A percentile compares a stretch with the other conserved stretches of the same genome.
phyloP scores from a whole-genome alignment of 2,329 filamentous ascomycete genomes.

The Sarocladium strictum region DNA sequence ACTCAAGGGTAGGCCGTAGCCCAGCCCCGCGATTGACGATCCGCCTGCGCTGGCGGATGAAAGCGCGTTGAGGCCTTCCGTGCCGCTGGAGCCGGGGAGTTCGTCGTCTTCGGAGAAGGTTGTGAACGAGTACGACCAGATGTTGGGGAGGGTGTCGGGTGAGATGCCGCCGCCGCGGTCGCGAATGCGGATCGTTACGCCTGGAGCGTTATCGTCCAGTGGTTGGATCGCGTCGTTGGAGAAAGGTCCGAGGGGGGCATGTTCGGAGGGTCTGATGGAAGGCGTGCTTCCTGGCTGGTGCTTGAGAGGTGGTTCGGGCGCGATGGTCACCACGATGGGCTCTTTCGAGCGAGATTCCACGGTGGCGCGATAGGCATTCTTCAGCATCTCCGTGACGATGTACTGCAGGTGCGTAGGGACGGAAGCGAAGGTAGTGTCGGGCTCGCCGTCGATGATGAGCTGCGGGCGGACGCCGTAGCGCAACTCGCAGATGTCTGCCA shows the following conservation, averaged over 20 bases:
- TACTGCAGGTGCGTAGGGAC: slow-evolving; percentile 96
- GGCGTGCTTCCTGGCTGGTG: slow-evolving; percentile 18
- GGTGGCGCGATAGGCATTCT: slow-evolving; percentile 92
- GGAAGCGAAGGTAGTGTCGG: slow-evolving; percentile 83
- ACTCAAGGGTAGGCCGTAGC: slow-evolving; percentile 86
- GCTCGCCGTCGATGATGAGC: slow-evolving; percentile 77
- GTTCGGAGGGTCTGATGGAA: slow-evolving; percentile 25
- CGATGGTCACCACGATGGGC: slow-evolving; percentile 88
- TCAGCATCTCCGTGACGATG: slow-evolving; percentile 91
- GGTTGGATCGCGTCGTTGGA: slow-evolving; percentile 45
- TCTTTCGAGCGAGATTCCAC: slow-evolving; percentile 78
- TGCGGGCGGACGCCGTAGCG: slow-evolving; percentile 86
- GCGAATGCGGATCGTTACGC: slow-evolving; percentile 90
- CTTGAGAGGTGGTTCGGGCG: slow-evolving; percentile 52
- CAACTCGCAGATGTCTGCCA: slow-evolving; percentile 93
- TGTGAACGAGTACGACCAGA: slow-evolving; percentile 97
- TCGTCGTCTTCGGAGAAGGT: slow-evolving; percentile 67
- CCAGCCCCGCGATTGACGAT: slow-evolving; percentile 85
- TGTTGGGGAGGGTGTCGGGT: slow-evolving; percentile 74
- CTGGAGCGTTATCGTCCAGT: slow-evolving; percentile 63
- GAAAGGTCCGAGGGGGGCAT: slow-evolving; percentile 34
- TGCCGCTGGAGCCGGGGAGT: slow-evolving; percentile 30
- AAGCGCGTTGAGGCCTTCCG: slow-evolving; percentile 64
- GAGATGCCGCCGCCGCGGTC: slow-evolving; percentile 93
- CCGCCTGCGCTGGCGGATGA: slow-evolving; percentile 64